Evolutionary conservation across 2,329 filamentous ascomycete genomes (phyloP).

Genomic region (Leptographium wingfieldii): DNA sequence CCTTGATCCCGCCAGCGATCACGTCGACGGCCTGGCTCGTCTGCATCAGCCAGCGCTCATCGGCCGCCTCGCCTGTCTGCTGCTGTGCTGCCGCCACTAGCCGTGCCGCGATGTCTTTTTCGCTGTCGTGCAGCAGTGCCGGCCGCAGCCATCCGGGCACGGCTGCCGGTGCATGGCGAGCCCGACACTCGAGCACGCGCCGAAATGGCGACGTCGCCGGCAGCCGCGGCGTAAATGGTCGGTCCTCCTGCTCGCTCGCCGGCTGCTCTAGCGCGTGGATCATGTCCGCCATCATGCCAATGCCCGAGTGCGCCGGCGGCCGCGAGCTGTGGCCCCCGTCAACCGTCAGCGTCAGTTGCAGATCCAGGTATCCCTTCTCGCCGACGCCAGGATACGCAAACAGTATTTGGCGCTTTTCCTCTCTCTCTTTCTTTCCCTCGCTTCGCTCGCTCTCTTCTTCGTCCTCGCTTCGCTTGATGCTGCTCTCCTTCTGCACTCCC

Average conservation of each 20-base stretch:
- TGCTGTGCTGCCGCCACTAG: conserved; percentile 29
- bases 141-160: conserved; percentile 26
- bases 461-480: conserved; percentile 28
- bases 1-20: conserved; percentile 50
- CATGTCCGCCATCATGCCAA: conserved; percentile 36
- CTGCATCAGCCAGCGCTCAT: conserved; percentile 39
- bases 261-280: conserved; percentile 36
- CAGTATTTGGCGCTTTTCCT: conserved; percentile 12
- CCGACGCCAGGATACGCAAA: conserved; percentile 44
- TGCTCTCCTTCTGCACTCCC: conserved; percentile 16
- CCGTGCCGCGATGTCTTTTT: background rate
- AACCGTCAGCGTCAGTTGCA: conserved; percentile 40
- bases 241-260: conserved; percentile 42
- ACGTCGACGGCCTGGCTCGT: conserved; percentile 49
- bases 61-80: conserved; percentile 24
- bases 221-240: conserved; percentile 25
- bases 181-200: conserved; percentile 30
- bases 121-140: conserved; percentile 18
- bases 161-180: conserved; percentile 28
- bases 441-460: conserved; percentile 24
- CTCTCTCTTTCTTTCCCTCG: conserved; percentile 17
- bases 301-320: conserved; percentile 39
- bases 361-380: conserved; percentile 48
- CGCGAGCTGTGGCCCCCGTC: conserved; percentile 46
- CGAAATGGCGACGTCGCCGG: conserved; percentile 15